These are phyloP conservation scores for Ophiostoma montium DNA, from an alignment of 2,329 filamentous ascomycete species.

Conservation along the genomic window DNA sequence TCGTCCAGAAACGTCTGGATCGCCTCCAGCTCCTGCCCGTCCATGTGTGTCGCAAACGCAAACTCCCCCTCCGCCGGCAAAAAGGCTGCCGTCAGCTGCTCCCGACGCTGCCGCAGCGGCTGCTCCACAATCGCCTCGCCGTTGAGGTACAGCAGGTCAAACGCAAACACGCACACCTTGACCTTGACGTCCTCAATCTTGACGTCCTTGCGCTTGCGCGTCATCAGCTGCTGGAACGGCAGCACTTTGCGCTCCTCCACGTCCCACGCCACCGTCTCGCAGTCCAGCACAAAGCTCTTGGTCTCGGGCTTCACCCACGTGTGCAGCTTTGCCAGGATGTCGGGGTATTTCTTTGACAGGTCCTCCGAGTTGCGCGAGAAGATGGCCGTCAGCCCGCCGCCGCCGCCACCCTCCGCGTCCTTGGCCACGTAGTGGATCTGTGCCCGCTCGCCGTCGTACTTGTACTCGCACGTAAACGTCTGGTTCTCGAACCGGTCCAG, in stretches of 20 bases:
- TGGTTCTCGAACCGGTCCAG: constrained; percentile 92
- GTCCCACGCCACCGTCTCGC: constrained; percentile 96
- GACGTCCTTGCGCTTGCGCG: constrained; percentile 91
- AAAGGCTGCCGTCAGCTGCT: constrained; percentile 62
- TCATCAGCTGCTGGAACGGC: constrained; percentile 97
- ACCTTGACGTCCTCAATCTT: constrained; percentile 91
- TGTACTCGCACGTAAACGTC: constrained; percentile 96
- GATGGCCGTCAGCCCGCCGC: constrained; percentile 64
- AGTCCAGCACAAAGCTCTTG: constrained; percentile 94
- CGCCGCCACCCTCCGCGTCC: constrained; percentile 25
- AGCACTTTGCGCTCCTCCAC: constrained; percentile 87
- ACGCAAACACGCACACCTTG: constrained; percentile 94
- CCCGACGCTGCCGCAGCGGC: constrained; percentile 68
- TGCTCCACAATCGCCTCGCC: constrained; percentile 82
- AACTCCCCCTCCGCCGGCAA: constrained; percentile 76
- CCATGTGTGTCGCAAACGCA: constrained; percentile 70
- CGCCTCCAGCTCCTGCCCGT: constrained; percentile 81
- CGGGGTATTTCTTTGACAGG: constrained; percentile 91
- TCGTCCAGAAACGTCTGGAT: constrained; percentile 90
- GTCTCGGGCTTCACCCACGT: constrained; percentile 84
- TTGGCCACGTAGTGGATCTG: constrained; percentile 88
- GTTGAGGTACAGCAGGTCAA: constrained; percentile 87
- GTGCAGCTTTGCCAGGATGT: constrained; percentile 76
- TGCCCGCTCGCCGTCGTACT: constrained; percentile 96
- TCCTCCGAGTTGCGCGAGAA: constrained; percentile 98